Evolutionary conservation across 2,329 filamentous ascomycete genomes (phyloP).

Genomic region (Colletotrichum incanum): DNA sequence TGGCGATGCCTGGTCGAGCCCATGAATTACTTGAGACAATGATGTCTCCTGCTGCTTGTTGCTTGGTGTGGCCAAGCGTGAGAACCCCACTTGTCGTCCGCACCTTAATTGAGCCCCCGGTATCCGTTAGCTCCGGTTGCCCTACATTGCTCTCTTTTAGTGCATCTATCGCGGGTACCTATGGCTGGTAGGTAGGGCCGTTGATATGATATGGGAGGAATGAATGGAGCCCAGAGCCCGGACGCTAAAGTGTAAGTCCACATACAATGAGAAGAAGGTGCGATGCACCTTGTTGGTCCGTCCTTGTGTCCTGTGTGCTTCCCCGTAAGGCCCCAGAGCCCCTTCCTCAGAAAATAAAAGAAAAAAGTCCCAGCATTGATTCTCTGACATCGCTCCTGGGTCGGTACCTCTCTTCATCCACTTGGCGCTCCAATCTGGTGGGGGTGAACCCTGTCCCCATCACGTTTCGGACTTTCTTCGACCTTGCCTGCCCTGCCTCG

Average conservation of each 20-base stretch:
- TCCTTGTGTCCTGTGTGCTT: background rate
- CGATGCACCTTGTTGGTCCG: constrained; percentile 9
- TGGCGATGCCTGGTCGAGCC: constrained; percentile 19
- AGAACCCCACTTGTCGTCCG: constrained; percentile 30
- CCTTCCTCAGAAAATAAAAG: background rate
- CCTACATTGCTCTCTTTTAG: background rate
- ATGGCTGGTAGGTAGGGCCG: background rate
- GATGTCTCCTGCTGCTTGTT: constrained; percentile 31
- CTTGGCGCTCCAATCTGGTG: constrained; percentile 19
- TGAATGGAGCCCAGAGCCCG: background rate
- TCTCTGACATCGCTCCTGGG: constrained; percentile 15
- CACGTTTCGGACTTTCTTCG: constrained; percentile 36
- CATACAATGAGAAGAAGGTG: background rate
- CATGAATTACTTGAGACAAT: constrained; percentile 38
- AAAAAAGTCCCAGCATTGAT: background rate
- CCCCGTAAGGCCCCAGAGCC: constrained; percentile 10
- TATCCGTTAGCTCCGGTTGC: constrained; percentile 28
- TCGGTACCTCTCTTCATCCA: constrained; percentile 31
- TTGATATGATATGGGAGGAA: background rate
- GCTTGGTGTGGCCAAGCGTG: constrained; percentile 36
- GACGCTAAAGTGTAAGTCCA: background rate
- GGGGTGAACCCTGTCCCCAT: constrained; percentile 32
- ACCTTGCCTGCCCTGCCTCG: constrained; percentile 14
- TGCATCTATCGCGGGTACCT: background rate
- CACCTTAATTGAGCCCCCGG: constrained; percentile 40